Base-by-base conservation (phyloP, 805 yeast species). In the Hyphopichia homilentoma region DNA sequence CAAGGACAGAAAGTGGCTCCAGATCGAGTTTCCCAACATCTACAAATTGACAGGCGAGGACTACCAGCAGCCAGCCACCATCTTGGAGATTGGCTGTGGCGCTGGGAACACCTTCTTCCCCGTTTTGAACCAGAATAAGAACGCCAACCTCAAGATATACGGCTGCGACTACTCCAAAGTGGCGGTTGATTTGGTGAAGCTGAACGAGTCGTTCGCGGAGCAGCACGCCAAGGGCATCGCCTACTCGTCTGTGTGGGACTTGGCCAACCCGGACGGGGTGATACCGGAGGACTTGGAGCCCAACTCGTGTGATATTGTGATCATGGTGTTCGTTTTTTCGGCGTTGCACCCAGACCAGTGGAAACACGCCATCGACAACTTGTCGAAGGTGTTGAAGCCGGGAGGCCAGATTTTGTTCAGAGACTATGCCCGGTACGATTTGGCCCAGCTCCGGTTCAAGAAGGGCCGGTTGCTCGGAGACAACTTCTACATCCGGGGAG, bases 101-200 rank as follows among this genome's bases (percentile, higher is more conserved):
- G 97, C 96, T 4, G 98, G 98, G 7, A 93, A 93, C 57, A 93
- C 98, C 0, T 75, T 93, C 67, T 93, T 83, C 57, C 98, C 98
- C 4, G 81, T 93, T 14, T 62, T 93, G 36, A 73, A 73, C 34
- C 88, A 83, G 46, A 93, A 93, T 55, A 70, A 84, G 54, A 93
- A 93, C 59, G 79, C 80, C n/a, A 60, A 79, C 17, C 62, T 93
- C 32, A 72, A 65, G 44, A 75, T 93, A 6, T 72, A 77, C 34
- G 98, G 95, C 2, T 93, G 88, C 30, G 98, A 93, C 59, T 93
- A 84, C 54, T 83, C 94, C 36, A 78, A 81, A 38, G 81, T 81
- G 40, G 98, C 98, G 0, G 93, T 93, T 12, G 88, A 90, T 39
- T 57, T 93, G 29, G 96, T 93, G 19, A 77, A 73, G 45, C 59